Base-by-base conservation (phyloP, 2,329 filamentous ascomycete genomes). In the Macroventuria anomochaeta region DNA sequence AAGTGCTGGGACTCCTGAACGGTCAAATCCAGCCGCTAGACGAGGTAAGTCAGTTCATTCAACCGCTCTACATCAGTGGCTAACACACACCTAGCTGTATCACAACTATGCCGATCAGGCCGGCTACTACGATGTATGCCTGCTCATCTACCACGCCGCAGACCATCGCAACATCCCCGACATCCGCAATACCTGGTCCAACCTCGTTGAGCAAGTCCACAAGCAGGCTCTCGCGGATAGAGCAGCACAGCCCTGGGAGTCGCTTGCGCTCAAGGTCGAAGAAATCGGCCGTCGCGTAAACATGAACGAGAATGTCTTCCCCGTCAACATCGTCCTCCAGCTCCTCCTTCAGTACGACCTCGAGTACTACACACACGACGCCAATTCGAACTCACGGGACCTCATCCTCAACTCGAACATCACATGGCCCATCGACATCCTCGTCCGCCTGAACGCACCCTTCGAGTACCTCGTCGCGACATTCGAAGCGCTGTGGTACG, bases 51-150 rank as follows among this genome's bases (percentile, higher is more conserved):
- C 7, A 37, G 2, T n/a, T 23, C 4, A 13, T 12, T 3, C 3
- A 17, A 12, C 3, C 15, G 1, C 28, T 36, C 13, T 46, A 57
- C 23, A 13, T 71, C 53, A 63, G 52, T 13, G 7, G 28, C 39
- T 50, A n/a, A 51, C 38, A 50, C 10, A 11, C 1, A 20, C 23
- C 3, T 68, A 96, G 87, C 85, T 99, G n/a, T 99, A 91, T 78
- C 96, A 97, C 71, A 80, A 86, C 59, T 99, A 92, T 67, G 91
- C 93, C 49, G 93, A 97, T 69, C 88, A 91, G 68, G 95, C 91
- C 2, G 88, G 87, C 42, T 99, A 99, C 80, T 93, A 92, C 76
- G 95, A 97, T 71, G 84, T 99, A 43, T 96, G 91, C 71, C 84
- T 99, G 7, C 82, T 93, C 55, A 96, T 99, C 68, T 97, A 93